Percentiles rank a stretch among this genome's conserved stretches.
Conservation (phyloP, 1,284 basidiomycete species). For the Leccinum huronense region DNA sequence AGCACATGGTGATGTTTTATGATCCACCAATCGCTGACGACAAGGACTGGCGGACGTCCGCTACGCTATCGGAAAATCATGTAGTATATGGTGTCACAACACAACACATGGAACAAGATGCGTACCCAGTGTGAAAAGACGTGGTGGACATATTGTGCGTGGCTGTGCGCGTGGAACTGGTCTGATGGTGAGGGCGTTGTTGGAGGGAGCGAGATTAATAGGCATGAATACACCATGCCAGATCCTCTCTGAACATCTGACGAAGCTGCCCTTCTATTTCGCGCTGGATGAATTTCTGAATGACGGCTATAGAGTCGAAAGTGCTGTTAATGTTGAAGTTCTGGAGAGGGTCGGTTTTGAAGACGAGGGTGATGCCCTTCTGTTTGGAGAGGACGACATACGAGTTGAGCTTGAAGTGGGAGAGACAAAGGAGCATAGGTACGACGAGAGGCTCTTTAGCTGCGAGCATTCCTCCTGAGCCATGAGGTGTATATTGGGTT, state of each 20-base stretch:
- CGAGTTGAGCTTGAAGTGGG: conserved; percentile 88
- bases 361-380: conserved; percentile 98
- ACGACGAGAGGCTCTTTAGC: conserved; percentile 93
- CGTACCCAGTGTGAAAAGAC: too few species aligned
- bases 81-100: too few species aligned
- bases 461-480: conserved; percentile 81
- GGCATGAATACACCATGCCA: conserved; percentile 34
- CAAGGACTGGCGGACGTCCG: too few species aligned
- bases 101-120: too few species aligned
- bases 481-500: conserved; percentile 79
- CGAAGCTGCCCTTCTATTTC: conserved; percentile 97
- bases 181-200: too few species aligned
- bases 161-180: too few species aligned
- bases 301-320: conserved; percentile 97
- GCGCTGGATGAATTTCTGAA: conserved; percentile 93
- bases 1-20: too few species aligned
- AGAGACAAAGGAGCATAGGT: conserved; percentile 97
- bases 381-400: conserved; percentile 96
- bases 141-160: too few species aligned
- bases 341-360: conserved; percentile 99
- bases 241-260: conserved; percentile 97
- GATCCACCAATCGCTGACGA: too few species aligned
- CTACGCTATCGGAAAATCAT: too few species aligned
- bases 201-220: too few species aligned
- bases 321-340: conserved; percentile 97